Conservation (phyloP, 805 yeast genomes). For the Spathaspora passalidarum region DNA sequence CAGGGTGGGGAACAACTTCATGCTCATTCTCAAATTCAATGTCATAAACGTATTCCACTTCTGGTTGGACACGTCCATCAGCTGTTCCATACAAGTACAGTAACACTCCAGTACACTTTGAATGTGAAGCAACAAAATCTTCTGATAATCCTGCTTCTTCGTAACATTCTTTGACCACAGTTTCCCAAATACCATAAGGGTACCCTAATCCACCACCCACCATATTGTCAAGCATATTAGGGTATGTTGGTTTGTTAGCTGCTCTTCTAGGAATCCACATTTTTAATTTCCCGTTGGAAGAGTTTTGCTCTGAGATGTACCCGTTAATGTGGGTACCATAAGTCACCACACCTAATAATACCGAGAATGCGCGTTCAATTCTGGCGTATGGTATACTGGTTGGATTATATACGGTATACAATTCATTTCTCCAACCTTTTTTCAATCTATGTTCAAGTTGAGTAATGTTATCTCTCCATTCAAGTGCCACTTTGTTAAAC, state of each 20-base stretch:
- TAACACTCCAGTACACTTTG: conserved; percentile 59
- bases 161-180: conserved; percentile 77
- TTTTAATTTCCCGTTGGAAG: conserved; percentile 41
- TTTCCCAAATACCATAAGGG: conserved; percentile 72
- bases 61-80: conserved; percentile 76
- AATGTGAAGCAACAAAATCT: conserved; percentile 44
- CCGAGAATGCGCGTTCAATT: conserved; percentile 79
- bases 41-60: conserved; percentile 80
- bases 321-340: conserved; percentile 91
- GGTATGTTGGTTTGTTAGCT: conserved; percentile 76
- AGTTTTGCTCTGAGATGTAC: conserved; percentile 47
- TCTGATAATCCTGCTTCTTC: conserved; percentile 85
- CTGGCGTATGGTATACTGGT: conserved; percentile 54
- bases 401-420: conserved; percentile 67
- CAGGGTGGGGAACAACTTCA: conserved; percentile 42
- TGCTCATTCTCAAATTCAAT: conserved; percentile 47
- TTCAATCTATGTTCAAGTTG: conserved; percentile 26
- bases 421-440: conserved; percentile 84
- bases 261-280: conserved; percentile 89
- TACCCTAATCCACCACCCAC: conserved; percentile 93
- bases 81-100: conserved; percentile 58
- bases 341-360: conserved; percentile 79
- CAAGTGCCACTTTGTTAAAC: conserved; percentile 41
- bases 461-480: conserved; percentile 32
- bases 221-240: conserved; percentile 87